Evolutionary conservation across 2,329 filamentous ascomycete species (phyloP).

Genomic region (Curvularia lunata): DNA sequence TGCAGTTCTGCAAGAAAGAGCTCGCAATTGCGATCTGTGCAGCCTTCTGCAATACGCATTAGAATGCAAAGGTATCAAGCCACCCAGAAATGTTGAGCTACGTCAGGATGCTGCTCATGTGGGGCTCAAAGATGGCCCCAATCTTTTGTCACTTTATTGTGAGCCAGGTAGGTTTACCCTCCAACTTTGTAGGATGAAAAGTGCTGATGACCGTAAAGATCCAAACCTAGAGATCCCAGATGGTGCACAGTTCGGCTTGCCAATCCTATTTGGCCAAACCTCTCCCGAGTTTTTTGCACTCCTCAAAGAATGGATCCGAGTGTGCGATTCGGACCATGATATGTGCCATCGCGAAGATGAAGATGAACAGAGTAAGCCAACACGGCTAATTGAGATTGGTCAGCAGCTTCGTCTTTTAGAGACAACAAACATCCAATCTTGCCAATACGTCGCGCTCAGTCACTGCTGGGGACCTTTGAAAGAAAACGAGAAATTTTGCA

Average conservation of each 20-base stretch:
- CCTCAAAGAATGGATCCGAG: neutral
- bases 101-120: neutral
- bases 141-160: neutral
- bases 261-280: neutral
- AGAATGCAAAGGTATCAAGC: neutral
- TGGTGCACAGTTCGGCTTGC: neutral
- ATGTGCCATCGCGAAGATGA: neutral
- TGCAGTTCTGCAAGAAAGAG: neutral
- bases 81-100: neutral
- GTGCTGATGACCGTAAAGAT: neutral
- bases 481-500: slow-evolving; percentile 20
- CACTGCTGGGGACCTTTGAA: slow-evolving; percentile 25
- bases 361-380: neutral
- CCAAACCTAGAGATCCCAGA: neutral
- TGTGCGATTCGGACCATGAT: neutral
- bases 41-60: neutral
- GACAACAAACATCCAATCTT: neutral
- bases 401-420: neutral
- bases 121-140: neutral
- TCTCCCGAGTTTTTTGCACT: neutral
- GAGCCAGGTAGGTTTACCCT: neutral
- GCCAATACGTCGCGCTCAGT: slow-evolving; percentile 7
- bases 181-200: neutral
- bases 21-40: neutral
- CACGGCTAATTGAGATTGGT: neutral